A percentile compares a stretch with the other conserved stretches of the same genome.
Conservation (phyloP, 306 rosid genomes). For the Psophocarpus tetragonolobus region DNA sequence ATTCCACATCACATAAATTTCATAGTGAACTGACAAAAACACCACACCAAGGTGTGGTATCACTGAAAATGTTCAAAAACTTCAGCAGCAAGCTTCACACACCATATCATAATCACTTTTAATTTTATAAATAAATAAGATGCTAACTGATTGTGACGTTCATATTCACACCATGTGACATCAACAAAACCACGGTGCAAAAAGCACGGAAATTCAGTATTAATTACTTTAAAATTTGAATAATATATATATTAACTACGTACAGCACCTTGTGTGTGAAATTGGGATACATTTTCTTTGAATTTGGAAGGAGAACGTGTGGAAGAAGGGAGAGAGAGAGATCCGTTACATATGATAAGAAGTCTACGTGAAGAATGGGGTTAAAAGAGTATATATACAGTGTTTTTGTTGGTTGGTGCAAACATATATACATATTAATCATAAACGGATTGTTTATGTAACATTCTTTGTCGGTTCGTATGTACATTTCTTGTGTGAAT, state of each 20-base stretch:
- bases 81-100: slow-evolving; percentile 4
- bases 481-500: slow-evolving; percentile 39
- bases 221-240: background rate
- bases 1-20: slow-evolving; percentile 1
- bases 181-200: slow-evolving; percentile 9
- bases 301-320: background rate
- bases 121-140: background rate
- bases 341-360: slow-evolving; percentile 49
- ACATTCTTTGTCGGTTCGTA: slow-evolving; percentile 57
- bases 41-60: background rate
- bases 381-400: slow-evolving; percentile 23
- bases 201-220: background rate
- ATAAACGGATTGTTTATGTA: slow-evolving; percentile 1
- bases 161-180: background rate
- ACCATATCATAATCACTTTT: background rate
- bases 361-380: slow-evolving; percentile 54
- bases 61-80: slow-evolving; percentile 8
- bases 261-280: background rate
- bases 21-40: slow-evolving; percentile 24
- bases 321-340: background rate
- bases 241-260: background rate
- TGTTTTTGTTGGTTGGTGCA: slow-evolving; percentile 35
- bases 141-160: background rate
- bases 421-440: background rate
- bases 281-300: background rate